Conservation (phyloP, 495 filamentous ascomycete species). For the Aspergillus asperescens region DNA sequence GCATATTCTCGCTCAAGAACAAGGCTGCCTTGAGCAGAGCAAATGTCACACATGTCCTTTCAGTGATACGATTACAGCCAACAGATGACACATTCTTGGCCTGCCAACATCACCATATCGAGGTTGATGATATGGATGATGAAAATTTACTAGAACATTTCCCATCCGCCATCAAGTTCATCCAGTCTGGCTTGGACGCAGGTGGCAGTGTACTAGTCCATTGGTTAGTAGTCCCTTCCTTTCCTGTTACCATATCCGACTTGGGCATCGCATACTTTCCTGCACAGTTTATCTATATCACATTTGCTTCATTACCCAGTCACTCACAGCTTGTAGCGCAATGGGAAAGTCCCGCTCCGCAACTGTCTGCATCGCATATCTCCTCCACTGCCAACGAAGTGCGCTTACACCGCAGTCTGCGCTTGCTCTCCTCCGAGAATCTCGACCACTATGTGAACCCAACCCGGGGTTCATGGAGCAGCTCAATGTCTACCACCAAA, state of each 20-base stretch:
- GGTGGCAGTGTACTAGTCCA: conserved; percentile 68
- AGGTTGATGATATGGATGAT: conserved; percentile 83
- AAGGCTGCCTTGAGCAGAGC: conserved; percentile 59
- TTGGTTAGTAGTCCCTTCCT: conserved; percentile 50
- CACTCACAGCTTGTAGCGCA: conserved; percentile 55
- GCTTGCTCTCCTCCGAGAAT: conserved; percentile 55
- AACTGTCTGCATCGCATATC: conserved; percentile 75
- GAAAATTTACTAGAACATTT: conserved; percentile 82
- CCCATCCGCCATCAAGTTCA: conserved; percentile 69
- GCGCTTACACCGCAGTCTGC: conserved; percentile 54
- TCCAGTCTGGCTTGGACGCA: conserved; percentile 64
- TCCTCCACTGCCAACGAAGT: conserved; percentile 59
- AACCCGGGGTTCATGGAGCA: conserved; percentile 88
- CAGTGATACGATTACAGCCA: conserved; percentile 61
- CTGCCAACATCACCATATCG: conserved; percentile 69
- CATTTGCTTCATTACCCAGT: neutral
- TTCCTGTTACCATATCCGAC: neutral
- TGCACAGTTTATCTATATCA: neutral
- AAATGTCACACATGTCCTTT: conserved; percentile 88
- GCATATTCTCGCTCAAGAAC: conserved; percentile 69
- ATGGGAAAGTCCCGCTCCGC: conserved; percentile 95
- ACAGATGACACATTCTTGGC: conserved; percentile 31
- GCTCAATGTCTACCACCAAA: conserved; percentile 76
- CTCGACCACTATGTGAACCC: conserved; percentile 70
- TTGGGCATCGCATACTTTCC: too few relatives aligned